A percentile compares a stretch with the other conserved stretches of the same genome.
Conservation (phyloP, 768 basidiomycete species). For the Cyclocybe cylindracea region DNA sequence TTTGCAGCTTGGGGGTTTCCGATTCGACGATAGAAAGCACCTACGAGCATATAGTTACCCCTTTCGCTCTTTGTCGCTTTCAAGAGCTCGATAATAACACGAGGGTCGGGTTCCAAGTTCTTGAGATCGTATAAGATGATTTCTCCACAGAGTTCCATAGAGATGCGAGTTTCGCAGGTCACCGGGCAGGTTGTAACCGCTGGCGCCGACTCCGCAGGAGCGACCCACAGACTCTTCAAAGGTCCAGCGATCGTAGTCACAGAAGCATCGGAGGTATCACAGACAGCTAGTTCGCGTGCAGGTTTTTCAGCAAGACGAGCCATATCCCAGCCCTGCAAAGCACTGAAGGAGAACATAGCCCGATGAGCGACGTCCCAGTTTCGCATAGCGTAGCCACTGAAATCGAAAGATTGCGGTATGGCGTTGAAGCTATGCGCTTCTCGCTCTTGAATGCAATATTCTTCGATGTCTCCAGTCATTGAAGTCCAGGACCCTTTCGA, state of each 20-base stretch:
- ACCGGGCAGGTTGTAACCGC: conserved; percentile 12
- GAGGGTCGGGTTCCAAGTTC: conserved; percentile 43
- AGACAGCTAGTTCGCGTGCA: too few species aligned
- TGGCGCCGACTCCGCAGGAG: conserved; percentile 5
- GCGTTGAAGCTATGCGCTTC: too few species aligned
- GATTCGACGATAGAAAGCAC: conserved; percentile 49
- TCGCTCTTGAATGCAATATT: too few species aligned
- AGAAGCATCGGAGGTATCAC: not conserved
- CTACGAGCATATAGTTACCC: conserved; percentile 59
- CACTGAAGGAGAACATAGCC: too few species aligned
- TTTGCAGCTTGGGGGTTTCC: conserved; percentile 48
- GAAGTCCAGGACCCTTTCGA: too few species aligned
- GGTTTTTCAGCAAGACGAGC: too few species aligned
- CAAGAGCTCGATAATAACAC: conserved; percentile 46
- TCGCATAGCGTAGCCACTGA: too few species aligned
- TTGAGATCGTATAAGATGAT: conserved; percentile 43
- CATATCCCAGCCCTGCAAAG: too few species aligned
- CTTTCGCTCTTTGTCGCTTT: conserved; percentile 44
- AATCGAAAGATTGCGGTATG: too few species aligned
- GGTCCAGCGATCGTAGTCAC: not conserved
- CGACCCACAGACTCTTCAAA: not conserved
- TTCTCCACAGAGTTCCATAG: conserved; percentile 40
- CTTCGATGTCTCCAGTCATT: too few species aligned
- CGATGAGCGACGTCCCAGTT: too few species aligned
- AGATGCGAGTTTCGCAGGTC: conserved; percentile 27